Conservation (phyloP, 2,329 filamentous ascomycete genomes). For the Coleophoma eucalyptorum region DNA sequence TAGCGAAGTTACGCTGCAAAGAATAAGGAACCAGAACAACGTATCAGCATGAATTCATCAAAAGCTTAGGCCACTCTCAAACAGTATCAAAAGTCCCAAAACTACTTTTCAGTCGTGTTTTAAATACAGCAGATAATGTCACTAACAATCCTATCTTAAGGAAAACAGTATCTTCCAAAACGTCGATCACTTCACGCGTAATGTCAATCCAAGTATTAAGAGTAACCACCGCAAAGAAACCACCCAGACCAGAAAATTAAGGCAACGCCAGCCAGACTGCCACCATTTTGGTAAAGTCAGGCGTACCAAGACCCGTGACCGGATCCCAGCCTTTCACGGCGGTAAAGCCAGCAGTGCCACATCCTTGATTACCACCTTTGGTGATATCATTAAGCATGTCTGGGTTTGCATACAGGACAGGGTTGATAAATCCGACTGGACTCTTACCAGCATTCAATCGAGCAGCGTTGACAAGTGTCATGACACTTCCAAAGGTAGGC, state of each 20-base stretch:
- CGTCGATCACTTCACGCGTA: too few relatives aligned
- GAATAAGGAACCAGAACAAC: too few relatives aligned
- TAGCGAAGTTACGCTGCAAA: too few relatives aligned
- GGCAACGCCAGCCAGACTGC: neutral
- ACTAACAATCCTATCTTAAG: too few relatives aligned
- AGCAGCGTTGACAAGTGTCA: slow-evolving; percentile 37
- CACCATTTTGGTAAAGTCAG: neutral
- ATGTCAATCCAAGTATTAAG: too few relatives aligned
- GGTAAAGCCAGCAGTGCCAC: slow-evolving; percentile 27
- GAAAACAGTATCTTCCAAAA: too few relatives aligned
- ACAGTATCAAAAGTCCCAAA: too few relatives aligned
- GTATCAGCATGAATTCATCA: too few relatives aligned
- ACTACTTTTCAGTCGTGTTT: too few relatives aligned
- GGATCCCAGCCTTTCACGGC: slow-evolving; percentile 21
- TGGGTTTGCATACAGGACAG: slow-evolving; percentile 27
- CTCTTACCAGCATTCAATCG: slow-evolving; percentile 31
- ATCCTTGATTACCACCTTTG: slow-evolving; percentile 15
- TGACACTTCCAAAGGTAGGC: slow-evolving; percentile 34
- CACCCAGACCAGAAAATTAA: neutral
- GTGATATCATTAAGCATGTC: slow-evolving; percentile 24
- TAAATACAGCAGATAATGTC: too few relatives aligned
- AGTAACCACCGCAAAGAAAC: too few relatives aligned
- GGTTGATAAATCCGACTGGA: slow-evolving; percentile 37
- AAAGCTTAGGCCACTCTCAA: too few relatives aligned
- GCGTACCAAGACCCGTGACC: neutral